Conservation (phyloP, 306 rosid species). For the Pueraria montana region DNA sequence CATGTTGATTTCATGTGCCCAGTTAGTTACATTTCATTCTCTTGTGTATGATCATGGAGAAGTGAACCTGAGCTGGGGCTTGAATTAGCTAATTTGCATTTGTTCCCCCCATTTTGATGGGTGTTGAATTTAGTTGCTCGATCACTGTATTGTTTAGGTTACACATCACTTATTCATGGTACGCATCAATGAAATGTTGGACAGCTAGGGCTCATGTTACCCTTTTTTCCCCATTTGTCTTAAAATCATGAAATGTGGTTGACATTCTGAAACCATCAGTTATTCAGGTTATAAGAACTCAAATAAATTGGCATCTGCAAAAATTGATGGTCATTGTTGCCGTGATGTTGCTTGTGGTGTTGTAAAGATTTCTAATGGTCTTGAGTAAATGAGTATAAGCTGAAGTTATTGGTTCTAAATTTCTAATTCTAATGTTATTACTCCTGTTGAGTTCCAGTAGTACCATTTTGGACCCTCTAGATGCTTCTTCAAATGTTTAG, state of each 20-base stretch:
- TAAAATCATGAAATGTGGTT: conserved; percentile 7
- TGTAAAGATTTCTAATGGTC: conserved; percentile 16
- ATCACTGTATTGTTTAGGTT: conserved; percentile 26
- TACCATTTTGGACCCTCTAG: not conserved
- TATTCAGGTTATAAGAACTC: not conserved
- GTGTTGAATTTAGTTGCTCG: conserved; percentile 3
- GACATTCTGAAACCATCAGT: conserved; percentile 23
- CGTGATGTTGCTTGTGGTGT: not conserved
- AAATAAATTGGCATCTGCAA: not conserved
- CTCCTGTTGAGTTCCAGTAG: not conserved
- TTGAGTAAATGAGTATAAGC: conserved; percentile 10
- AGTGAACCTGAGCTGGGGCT: conserved; percentile 1
- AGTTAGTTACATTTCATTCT: conserved; percentile 9
- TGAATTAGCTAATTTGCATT: conserved; percentile 23
- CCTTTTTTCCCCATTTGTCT: conserved; percentile 2
- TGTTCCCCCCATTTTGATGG: not conserved
- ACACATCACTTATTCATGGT: not conserved
- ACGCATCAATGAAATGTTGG: not conserved
- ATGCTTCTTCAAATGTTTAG: conserved; percentile 33
- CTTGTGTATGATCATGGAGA: not conserved
- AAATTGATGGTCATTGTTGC: not conserved
- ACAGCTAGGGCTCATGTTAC: not conserved
- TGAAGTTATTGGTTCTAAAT: conserved; percentile 9
- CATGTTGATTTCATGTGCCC: not conserved
- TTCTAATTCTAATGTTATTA: conserved; percentile 20